Base-by-base conservation (phyloP, 192 early-diverging fungal genomes). In the Diversispora eburnea region DNA sequence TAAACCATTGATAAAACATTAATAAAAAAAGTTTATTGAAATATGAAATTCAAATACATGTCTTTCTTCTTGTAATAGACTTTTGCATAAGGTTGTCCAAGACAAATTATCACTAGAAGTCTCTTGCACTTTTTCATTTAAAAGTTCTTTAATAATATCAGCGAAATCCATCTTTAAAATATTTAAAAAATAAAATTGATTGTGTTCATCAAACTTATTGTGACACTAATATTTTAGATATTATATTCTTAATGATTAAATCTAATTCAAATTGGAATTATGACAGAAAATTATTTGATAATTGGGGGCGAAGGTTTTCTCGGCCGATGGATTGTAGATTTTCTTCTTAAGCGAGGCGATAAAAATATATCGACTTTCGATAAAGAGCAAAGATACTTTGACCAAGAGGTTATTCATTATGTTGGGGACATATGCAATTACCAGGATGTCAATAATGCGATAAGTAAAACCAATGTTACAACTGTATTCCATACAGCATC, bases 231-330 rank as follows among this genome's bases (percentile, higher is more conserved):
- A 33, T 33, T n/a, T n/a, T 33, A 33, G 25, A 33, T 33, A 33
- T 33, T 33, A 33, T 33, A 33, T 33, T 33, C 25, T 33, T 33
- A 1, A 33, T n/a, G 25, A 33, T 33, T 33, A 33, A 33, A 33
- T 33, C 25, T 33, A 33, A 33, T 33, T 33, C 2, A 33, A 33
- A 33, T 33, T 33, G 25, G 25, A 41, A 70, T 55, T 54, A 62
- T 62, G 60, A 15, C 39, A 62, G 76, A 73, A 74, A 82, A 79
- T 72, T 92, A 88, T 67, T 80, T 95, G 0, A 87, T 95, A 43
- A 90, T 94, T 61, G 94, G 95, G 52, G 93, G 95, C 65, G 89
- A 93, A 75, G 93, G 94, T 7, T 97, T 97, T 80, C 87, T 97
- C 25, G 95, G 94, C 46, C 82, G 89, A 9, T 85, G 87, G 69